A percentile compares a stretch with the other conserved stretches of the same genome.
phyloP scores from a whole-genome alignment of 2,329 filamentous ascomycete species.

The Pleomassaria siparia region DNA sequence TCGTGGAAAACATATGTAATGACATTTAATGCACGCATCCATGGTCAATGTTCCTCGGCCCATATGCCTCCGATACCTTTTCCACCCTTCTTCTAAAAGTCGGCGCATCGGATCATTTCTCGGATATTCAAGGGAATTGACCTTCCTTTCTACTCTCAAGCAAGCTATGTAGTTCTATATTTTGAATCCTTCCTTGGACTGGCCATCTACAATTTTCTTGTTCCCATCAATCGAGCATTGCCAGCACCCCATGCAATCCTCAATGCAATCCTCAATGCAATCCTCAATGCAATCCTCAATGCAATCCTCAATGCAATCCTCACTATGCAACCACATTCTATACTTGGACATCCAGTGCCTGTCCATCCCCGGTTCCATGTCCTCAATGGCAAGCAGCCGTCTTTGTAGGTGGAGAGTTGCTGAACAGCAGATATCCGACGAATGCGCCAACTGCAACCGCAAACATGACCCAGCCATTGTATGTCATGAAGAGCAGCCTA shows the following conservation, averaged over 20 bases:
- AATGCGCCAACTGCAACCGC: conserved; percentile 87
- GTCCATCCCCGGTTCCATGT: neutral
- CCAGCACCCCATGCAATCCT: too few relatives aligned
- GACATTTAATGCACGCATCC: too few relatives aligned
- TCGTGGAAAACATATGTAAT: too few relatives aligned
- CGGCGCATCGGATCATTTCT: neutral
- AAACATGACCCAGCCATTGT: conserved; percentile 97
- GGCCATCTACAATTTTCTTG: too few relatives aligned
- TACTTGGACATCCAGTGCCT: neutral
- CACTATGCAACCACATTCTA: neutral
- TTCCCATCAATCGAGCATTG: too few relatives aligned
- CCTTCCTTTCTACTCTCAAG: neutral
- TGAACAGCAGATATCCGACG: conserved; percentile 81
- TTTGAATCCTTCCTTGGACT: too few relatives aligned
- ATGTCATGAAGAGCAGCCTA: conserved; percentile 99
- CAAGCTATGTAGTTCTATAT: neutral
- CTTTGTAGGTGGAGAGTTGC: conserved; percentile 70
- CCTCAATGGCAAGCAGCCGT: conserved; percentile 83
- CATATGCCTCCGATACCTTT: neutral
- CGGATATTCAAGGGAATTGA: neutral
- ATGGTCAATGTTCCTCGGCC: too few relatives aligned
- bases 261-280: too few relatives aligned
- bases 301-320: too few relatives aligned
- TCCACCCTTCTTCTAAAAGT: neutral
- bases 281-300: too few relatives aligned